Evolutionary conservation across 768 basidiomycete species (phyloP), one percentile per base, ranked within the genome.

Genomic region (Rhizopogon vesiculosus): DNA sequence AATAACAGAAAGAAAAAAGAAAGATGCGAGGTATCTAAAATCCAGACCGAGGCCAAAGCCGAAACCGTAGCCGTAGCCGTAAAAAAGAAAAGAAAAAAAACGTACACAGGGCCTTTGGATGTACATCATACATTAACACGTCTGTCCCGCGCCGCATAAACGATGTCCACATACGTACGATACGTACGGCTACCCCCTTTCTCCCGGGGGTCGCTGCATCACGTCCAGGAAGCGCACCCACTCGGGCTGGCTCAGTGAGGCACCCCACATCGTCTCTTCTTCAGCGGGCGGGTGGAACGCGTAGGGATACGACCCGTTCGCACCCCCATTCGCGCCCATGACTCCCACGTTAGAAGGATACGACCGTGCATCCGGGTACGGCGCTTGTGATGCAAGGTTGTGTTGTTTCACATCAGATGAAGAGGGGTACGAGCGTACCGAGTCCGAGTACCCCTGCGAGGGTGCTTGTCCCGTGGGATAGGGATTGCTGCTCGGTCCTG

Each of bases 241-340:
- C 69, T 91, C 89, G 41, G 84, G 82, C 60, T 87, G 85, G 54
- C 82, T 87, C 64, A 91, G 87, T 39, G 84, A 80, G 15, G 87
- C 79, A 42, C 87, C 87, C 88, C 89, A 91, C 76, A 89, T 85
- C 33, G 75, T 75, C 39, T 77, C 72, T 59, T 87, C 84, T 56
- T 85, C 86, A 44, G 81, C 78, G 41, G 61, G 44, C 35, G 66
- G 45, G 28, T 81, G 78, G 54, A 82, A 79, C 7, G 65, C 1
- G 13, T 70, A 67, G 19, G 67, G 18, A 52, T 67, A 68, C n/a
- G 67, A 50, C 3, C 59, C 18, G 10, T 55, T 53, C 7, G 61
- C 39, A 8, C 19, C 25, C 35, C 48, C 48, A 25, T 29, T 35
- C 16, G 35, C 19, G 8, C 33, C 48, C 8, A 38, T 35, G 31